Evolutionary conservation across 192 early-diverging fungal genomes (phyloP).

Genomic region (Dissophora globulifera): DNA sequence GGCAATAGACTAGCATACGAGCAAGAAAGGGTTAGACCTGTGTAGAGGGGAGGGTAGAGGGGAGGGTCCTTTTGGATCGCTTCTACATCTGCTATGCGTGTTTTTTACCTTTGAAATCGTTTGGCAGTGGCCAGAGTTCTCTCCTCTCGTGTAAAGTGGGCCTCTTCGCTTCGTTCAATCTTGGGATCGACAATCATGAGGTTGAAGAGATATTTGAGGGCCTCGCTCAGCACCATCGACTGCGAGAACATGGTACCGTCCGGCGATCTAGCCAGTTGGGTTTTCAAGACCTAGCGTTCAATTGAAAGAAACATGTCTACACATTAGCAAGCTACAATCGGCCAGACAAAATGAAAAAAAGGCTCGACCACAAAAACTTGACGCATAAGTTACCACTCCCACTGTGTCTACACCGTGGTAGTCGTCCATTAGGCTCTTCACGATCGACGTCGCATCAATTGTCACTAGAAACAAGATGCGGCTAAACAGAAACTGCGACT

Average conservation of each 20-base stretch:
- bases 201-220: conserved; percentile 66
- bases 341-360: conserved; percentile 2
- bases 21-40: background rate
- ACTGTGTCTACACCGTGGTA: conserved; percentile 46
- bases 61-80: no score
- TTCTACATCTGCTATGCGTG: no score
- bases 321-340: background rate
- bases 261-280: conserved; percentile 39
- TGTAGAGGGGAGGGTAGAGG: no score
- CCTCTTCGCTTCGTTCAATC: conserved; percentile 19
- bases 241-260: conserved; percentile 52
- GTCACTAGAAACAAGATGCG: conserved; percentile 79
- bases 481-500: conserved; percentile 68
- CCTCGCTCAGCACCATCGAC: conserved; percentile 60
- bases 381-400: conserved; percentile 52
- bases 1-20: conserved; percentile 43
- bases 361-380: background rate
- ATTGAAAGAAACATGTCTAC: conserved; percentile 6
- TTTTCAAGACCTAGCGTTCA: conserved; percentile 37
- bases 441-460: conserved; percentile 52
- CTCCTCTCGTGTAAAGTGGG: conserved; percentile 13
- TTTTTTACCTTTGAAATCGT: conserved; percentile 47
- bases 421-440: conserved; percentile 55
- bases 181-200: conserved; percentile 58
- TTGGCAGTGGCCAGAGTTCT: conserved; percentile 1